These are phyloP conservation scores for Fraxinus cuspidata DNA, from an alignment of 257 asterid species.

Conservation along the genomic window DNA sequence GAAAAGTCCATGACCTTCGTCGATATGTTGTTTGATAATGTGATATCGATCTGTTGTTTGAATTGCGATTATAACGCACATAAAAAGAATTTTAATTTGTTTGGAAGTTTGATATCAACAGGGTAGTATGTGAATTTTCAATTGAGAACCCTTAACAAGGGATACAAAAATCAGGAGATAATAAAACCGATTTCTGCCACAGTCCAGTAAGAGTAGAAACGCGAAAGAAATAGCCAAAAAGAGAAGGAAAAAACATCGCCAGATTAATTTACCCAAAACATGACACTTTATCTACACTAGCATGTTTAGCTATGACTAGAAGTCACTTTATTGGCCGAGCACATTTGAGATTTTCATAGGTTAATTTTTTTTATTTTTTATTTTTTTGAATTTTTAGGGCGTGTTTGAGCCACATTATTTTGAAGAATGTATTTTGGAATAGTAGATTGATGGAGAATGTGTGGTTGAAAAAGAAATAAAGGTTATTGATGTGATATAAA, in stretches of 20 bases:
- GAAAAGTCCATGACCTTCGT: not conserved
- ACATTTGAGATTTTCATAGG: not conserved
- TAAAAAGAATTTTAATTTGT: not conserved
- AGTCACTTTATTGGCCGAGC: not conserved
- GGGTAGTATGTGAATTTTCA: not conserved
- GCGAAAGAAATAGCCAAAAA: not conserved
- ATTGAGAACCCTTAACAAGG: not conserved
- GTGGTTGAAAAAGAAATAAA: no score
- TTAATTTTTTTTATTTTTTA: no score
- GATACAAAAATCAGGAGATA: not conserved
- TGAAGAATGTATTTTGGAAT: no score
- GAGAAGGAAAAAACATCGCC: not conserved
- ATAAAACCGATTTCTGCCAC: not conserved
- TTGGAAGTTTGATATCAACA: not conserved
- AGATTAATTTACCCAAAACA: not conserved
- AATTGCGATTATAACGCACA: not conserved
- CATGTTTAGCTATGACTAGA: not conserved
- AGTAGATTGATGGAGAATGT: no score
- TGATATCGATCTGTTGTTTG: not conserved
- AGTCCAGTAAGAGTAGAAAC: not conserved
- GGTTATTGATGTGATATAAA: no score
- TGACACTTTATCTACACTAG: not conserved
- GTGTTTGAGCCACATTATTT: no score
- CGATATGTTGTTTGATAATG: not conserved
- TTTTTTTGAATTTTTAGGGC: no score